Evolutionary conservation across 371 early-diverging fungal species (phyloP).

Genomic region (Apophysomyces elegans): DNA sequence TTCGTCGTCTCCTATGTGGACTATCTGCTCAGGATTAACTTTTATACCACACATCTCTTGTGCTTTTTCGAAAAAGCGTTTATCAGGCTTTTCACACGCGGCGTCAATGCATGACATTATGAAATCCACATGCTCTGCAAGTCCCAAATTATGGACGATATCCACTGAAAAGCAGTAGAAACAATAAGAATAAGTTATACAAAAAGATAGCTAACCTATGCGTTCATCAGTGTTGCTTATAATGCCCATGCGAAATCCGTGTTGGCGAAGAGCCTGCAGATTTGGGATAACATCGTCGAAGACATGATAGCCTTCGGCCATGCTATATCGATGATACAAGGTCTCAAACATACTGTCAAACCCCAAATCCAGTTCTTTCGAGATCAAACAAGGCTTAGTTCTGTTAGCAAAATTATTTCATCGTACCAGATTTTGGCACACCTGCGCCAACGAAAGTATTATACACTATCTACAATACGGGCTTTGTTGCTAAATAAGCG

Average conservation of each 20-base stretch:
- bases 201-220: constrained; percentile 30
- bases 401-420: not conserved
- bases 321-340: constrained; percentile 43
- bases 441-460: constrained; percentile 42
- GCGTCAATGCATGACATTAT: constrained; percentile 38
- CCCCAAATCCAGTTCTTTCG: constrained; percentile 36
- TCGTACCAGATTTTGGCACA: constrained; percentile 34
- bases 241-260: constrained; percentile 48
- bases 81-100: constrained; percentile 43
- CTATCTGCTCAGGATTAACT: constrained; percentile 13
- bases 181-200: not conserved
- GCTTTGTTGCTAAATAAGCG: not conserved
- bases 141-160: constrained; percentile 40
- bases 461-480: constrained; percentile 33
- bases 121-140: constrained; percentile 48
- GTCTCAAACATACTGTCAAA: constrained; percentile 39
- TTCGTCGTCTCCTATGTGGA: constrained; percentile 30
- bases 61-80: constrained; percentile 44
- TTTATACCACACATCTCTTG: not conserved
- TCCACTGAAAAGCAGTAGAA: constrained; percentile 22
- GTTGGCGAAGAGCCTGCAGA: constrained; percentile 30
- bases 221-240: constrained; percentile 56
- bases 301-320: constrained; percentile 45
- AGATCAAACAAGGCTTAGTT: constrained; percentile 1
- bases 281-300: constrained; percentile 45